Conservation (phyloP, 2,329 filamentous ascomycete genomes). For the Aspergillus floridensis region DNA sequence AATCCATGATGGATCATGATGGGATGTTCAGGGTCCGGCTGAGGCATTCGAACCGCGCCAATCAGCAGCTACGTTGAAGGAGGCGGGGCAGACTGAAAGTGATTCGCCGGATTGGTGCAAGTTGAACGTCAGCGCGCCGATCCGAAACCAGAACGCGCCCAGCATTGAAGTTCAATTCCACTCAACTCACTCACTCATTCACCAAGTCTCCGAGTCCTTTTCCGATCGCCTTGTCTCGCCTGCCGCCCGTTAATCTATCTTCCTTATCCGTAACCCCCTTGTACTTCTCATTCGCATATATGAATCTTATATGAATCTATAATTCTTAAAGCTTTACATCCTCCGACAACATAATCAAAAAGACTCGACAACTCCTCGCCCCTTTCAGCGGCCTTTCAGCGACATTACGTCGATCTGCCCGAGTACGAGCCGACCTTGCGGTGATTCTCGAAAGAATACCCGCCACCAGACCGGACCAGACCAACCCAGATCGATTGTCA, state of each 20-base stretch:
- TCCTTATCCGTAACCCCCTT: too few relatives aligned
- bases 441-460: not conserved
- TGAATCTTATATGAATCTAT: too few relatives aligned
- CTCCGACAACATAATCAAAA: not conserved
- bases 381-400: not conserved
- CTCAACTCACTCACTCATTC: not conserved
- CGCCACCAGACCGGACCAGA: not conserved
- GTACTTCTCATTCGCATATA: too few relatives aligned
- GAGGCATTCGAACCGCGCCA: not conserved
- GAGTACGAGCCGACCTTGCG: not conserved
- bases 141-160: not conserved
- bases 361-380: not conserved
- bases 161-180: too few relatives aligned
- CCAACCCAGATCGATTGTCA: not conserved
- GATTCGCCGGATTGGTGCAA: constrained; percentile 8
- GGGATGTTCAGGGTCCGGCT: not conserved
- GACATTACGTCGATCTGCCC: not conserved
- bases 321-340: not conserved
- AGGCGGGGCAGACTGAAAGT: constrained; percentile 7
- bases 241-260: too few relatives aligned
- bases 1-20: too few relatives aligned
- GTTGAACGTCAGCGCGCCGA: constrained; percentile 14
- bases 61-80: not conserved
- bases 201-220: too few relatives aligned
- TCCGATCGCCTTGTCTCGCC: too few relatives aligned